Evolutionary conservation across 2,329 filamentous ascomycete species (phyloP).

Genomic region (Fusarium foetens): DNA sequence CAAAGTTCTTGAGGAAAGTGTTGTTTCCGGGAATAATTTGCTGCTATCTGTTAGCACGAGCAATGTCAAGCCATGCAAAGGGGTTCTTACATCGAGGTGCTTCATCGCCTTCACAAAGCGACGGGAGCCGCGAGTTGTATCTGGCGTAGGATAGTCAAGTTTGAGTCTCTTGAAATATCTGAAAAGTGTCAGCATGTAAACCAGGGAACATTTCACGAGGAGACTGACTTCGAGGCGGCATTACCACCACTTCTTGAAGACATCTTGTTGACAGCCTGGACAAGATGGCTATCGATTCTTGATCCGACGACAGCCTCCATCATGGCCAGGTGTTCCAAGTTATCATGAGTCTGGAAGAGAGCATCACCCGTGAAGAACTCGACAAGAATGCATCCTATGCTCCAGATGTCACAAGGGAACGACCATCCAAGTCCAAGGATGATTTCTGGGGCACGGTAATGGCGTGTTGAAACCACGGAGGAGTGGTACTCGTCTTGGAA

Average conservation of each 20-base stretch:
- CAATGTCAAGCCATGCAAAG: not conserved
- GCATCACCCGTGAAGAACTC: conserved; percentile 79
- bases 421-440: conserved; percentile 78
- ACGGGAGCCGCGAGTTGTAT: conserved; percentile 72
- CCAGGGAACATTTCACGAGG: not conserved
- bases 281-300: conserved; percentile 67
- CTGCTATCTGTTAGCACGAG: conserved; percentile 50
- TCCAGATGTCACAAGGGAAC: conserved; percentile 78
- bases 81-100: conserved; percentile 64
- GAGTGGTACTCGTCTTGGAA: conserved; percentile 80
- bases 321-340: conserved; percentile 79
- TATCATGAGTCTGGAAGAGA: conserved; percentile 77
- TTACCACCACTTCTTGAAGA: conserved; percentile 66
- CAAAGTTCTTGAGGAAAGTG: conserved; percentile 69
- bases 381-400: conserved; percentile 77
- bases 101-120: conserved; percentile 80
- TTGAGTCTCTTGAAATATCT: conserved; percentile 75
- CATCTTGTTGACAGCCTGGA: conserved; percentile 61
- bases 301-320: conserved; percentile 75
- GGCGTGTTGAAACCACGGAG: conserved; percentile 75
- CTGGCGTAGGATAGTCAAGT: conserved; percentile 71
- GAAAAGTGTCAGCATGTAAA: conserved; percentile 41
- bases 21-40: conserved; percentile 72
- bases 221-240: conserved; percentile 70
- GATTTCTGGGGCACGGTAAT: conserved; percentile 77